Evolutionary conservation across 768 basidiomycete species (phyloP).

Genomic region (Filobasidium floriforme): DNA sequence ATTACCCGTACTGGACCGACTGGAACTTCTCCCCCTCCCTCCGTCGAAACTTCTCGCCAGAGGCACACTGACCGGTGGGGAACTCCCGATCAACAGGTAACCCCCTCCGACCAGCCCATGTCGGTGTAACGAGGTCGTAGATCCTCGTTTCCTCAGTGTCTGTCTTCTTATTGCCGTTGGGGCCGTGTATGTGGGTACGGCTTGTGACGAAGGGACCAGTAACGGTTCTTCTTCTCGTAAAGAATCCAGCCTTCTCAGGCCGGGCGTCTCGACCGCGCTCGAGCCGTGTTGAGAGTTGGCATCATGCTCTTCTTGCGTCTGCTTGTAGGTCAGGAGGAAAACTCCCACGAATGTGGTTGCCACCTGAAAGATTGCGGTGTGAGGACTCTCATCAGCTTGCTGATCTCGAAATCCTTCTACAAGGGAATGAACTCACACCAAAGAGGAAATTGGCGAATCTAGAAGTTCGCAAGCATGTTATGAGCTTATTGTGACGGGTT

Average conservation of each 20-base stretch:
- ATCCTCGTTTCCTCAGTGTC: slow-evolving; percentile 4
- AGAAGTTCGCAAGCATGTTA: not conserved
- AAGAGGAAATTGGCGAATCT: slow-evolving; percentile 36
- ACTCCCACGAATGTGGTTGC: slow-evolving; percentile 84
- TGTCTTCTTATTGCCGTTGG: not conserved
- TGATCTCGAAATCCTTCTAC: not conserved
- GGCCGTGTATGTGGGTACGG: not conserved
- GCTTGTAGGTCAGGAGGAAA: slow-evolving; percentile 61
- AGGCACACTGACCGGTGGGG: not conserved
- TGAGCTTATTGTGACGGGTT: not conserved
- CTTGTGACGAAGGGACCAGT: not conserved
- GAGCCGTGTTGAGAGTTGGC: not conserved
- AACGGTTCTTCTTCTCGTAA: not conserved
- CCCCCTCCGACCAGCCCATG: slow-evolving; percentile 8
- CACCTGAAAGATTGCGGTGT: slow-evolving; percentile 18
- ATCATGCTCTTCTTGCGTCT: not conserved
- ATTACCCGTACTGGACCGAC: not conserved
- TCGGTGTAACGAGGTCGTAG: slow-evolving; percentile 13
- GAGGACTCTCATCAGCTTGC: not conserved
- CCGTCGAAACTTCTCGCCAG: slow-evolving; percentile 2
- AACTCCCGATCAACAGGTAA: slow-evolving; percentile 11
- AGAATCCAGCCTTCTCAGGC: slow-evolving; percentile 3
- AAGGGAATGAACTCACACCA: slow-evolving; percentile 15
- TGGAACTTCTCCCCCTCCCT: not conserved
- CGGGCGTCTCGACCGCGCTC: not conserved